A percentile compares a stretch with the other conserved stretches of the same genome.
These are phyloP conservation scores for Lecanicillium sp. DNA, from an alignment of 2,329 filamentous ascomycete species.

Conservation along the genomic window DNA sequence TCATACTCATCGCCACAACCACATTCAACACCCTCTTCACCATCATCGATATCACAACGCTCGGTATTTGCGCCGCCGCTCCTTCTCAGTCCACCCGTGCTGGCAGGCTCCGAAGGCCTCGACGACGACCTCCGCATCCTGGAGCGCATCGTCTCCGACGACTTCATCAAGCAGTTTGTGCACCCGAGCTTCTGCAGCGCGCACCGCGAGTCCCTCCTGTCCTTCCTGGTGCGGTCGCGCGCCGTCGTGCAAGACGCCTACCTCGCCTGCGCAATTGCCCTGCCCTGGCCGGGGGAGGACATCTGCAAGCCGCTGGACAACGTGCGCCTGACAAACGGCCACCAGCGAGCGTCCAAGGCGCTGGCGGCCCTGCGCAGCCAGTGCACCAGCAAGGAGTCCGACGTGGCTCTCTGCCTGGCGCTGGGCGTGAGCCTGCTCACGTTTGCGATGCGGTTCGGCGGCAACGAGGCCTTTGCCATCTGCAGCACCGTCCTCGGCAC, in stretches of 20 bases:
- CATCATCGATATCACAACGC: too few relatives aligned
- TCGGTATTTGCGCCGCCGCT: not conserved
- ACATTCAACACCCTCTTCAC: too few relatives aligned
- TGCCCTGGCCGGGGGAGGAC: not conserved
- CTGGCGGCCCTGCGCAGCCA: slow-evolving; percentile 11
- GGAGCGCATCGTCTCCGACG: slow-evolving; percentile 8
- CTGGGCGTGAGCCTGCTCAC: slow-evolving; percentile 13
- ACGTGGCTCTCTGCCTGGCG: slow-evolving; percentile 13
- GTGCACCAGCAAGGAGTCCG: slow-evolving; percentile 5
- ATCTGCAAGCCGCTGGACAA: not conserved
- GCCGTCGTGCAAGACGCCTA: slow-evolving; percentile 11
- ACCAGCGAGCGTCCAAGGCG: slow-evolving; percentile 14
- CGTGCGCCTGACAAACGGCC: slow-evolving; percentile 1
- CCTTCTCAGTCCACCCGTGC: not conserved
- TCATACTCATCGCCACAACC: too few relatives aligned
- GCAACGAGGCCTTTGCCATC: slow-evolving; percentile 10
- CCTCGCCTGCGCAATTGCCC: slow-evolving; percentile 13
- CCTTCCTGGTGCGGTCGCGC: slow-evolving; percentile 9
- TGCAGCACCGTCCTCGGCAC: slow-evolving; percentile 14
- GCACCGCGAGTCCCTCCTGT: slow-evolving; percentile 12
- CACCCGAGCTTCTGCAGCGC: slow-evolving; percentile 14
- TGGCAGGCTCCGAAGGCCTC: not conserved
- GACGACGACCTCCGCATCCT: slow-evolving; percentile 7
- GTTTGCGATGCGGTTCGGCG: slow-evolving; percentile 11
- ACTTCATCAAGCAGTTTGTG: slow-evolving; percentile 12